Conservation (phyloP, 2,329 filamentous ascomycete genomes). For the Verticillium tricorpus region DNA sequence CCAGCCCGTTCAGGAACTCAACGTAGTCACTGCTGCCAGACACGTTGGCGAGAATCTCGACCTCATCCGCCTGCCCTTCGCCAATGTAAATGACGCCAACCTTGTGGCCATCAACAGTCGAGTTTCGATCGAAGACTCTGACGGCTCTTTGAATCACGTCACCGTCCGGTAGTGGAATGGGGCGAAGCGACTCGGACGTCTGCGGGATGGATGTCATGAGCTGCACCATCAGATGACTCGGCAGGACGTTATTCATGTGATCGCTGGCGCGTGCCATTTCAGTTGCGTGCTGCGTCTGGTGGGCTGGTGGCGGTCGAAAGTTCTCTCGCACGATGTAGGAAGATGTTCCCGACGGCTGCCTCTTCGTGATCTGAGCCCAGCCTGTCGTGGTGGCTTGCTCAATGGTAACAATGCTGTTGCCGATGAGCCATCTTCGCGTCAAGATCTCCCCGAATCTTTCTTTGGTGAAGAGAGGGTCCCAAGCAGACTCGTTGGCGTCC, state of each 20-base stretch:
- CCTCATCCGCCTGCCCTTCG: constrained; percentile 76
- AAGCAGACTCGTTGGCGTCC: constrained; percentile 72
- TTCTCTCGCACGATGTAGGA: constrained; percentile 56
- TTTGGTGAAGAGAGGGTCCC: constrained; percentile 61
- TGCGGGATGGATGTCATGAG: constrained; percentile 61
- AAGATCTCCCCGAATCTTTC: constrained; percentile 61
- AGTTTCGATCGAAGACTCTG: constrained; percentile 76
- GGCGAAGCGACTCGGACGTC: constrained; percentile 55
- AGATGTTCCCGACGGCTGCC: constrained; percentile 65
- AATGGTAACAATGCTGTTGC: constrained; percentile 69
- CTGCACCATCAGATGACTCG: constrained; percentile 69
- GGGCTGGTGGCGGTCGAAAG: constrained; percentile 53
- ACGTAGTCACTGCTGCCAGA: constrained; percentile 85
- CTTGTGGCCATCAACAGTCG: constrained; percentile 92
- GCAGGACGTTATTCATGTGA: constrained; percentile 59
- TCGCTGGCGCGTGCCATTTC: constrained; percentile 47
- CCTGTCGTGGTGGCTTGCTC: constrained; percentile 64
- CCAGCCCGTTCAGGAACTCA: constrained; percentile 76
- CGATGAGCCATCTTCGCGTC: constrained; percentile 67
- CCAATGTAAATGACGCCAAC: constrained; percentile 92
- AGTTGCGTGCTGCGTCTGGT: constrained; percentile 45
- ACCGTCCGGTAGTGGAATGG: constrained; percentile 68
- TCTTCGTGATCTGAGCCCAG: constrained; percentile 66
- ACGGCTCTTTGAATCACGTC: constrained; percentile 71
- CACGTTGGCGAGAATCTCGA: constrained; percentile 81